Conservation (phyloP, 177 flowering plant genomes). For the Vitis hybrid region DNA sequence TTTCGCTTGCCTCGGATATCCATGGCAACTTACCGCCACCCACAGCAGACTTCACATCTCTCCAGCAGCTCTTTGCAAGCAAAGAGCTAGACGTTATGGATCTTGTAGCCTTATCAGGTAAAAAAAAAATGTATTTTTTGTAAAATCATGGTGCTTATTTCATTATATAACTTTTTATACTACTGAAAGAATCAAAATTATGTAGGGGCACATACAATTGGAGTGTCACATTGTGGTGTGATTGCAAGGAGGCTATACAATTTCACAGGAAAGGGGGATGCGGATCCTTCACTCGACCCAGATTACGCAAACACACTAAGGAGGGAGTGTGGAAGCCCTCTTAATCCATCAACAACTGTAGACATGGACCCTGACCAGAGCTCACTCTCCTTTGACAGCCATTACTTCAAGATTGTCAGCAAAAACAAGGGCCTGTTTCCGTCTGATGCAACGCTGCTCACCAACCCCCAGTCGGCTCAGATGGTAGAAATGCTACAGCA, state of each 20-base stretch:
- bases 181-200: too few relatives aligned
- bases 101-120: conserved; percentile 24
- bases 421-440: conserved; percentile 13
- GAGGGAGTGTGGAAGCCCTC: conserved; percentile 6
- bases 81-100: conserved; percentile 13
- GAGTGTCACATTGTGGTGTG: conserved; percentile 8
- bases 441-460: conserved; percentile 24
- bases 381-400: conserved; percentile 14
- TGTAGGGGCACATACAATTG: conserved; percentile 27
- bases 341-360: background rate
- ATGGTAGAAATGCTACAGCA: background rate
- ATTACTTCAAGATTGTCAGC: conserved; percentile 9
- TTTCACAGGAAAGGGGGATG: conserved; percentile 25
- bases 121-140: background rate
- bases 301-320: conserved; percentile 10
- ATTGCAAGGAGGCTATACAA: conserved; percentile 16
- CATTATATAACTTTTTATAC: too few relatives aligned
- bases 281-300: conserved; percentile 18
- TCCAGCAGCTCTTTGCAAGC: conserved; percentile 6
- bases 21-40: background rate
- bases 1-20: conserved; percentile 11
- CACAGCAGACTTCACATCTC: conserved; percentile 6
- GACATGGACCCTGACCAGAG: conserved; percentile 21
- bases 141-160: too few relatives aligned
- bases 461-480: background rate